Evolutionary conservation across 768 basidiomycete genomes (phyloP), one percentile per base, ranked within the genome.

Genomic region (Calocybe gangraenosa): DNA sequence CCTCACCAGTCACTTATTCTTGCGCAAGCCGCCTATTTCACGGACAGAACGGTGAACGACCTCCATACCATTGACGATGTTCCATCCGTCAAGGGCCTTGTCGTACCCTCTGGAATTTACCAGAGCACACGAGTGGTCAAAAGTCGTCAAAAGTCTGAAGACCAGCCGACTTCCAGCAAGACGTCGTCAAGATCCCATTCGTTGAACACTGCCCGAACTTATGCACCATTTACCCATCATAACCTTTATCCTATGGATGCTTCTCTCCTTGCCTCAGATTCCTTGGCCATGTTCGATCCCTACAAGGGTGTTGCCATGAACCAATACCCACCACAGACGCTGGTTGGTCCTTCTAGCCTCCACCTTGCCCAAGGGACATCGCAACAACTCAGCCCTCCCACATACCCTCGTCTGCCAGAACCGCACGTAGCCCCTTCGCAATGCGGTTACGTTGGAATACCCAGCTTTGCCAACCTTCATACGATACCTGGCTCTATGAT

Each of bases 1-100:
- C 37, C 46, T 52, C 43, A 45, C 33, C 33, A 38, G 32, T 34
- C 31, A 34, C 49, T 46, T 47, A 43, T 13, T 31, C 39, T 40
- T 35, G 42, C 21, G 13, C 19, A 45, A 90, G 88, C 85, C 60
- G 86, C 88, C 3, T 91, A 91, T 63, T 91, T 88, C 59, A 87
- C 88, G 21, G 85, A 87, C 52, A 67, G 74, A 3, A 87, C 84
- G 0, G 79, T 88, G 20, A 84, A 87, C 59, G 69, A 79, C 34
- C 70, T 91, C 30, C 73, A 76, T 36, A 84, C 81, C 3, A 78
- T 91, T 40, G 87, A 90, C 50, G 79, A 85, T 50, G 69, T 86
- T 56, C 71, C 71, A 10, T 63, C 63, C 18, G 70, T 90, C 11
- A 69, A 73, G 25, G 78, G 79, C 44, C 67, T 88, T 38, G 61